These are phyloP conservation scores for Leccinum variicolor DNA, from an alignment of 768 basidiomycete species.

Conservation along the genomic window DNA sequence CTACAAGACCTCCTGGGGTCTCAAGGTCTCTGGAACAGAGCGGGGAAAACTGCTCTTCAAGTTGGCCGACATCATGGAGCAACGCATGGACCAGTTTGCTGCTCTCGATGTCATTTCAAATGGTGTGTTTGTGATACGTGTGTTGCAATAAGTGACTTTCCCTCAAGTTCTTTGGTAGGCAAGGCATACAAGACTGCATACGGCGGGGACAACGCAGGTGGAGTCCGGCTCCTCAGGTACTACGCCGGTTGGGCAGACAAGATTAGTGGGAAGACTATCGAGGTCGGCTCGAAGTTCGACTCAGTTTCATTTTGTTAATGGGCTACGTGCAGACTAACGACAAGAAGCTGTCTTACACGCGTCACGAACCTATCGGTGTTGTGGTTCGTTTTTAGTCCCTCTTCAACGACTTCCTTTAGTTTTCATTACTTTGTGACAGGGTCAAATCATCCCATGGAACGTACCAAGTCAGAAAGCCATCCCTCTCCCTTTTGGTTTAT, in stretches of 20 bases:
- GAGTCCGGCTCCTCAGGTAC: constrained; percentile 3
- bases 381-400: constrained; percentile 2
- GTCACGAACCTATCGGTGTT: constrained; percentile 11
- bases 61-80: constrained; percentile 8
- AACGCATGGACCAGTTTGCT: constrained; percentile 6
- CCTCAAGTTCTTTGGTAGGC: neutral
- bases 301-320: neutral
- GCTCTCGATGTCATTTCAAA: constrained; percentile 7
- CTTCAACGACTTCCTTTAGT: neutral
- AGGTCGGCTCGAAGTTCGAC: neutral
- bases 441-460: constrained; percentile 14
- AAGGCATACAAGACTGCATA: constrained; percentile 6
- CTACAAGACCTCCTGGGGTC: constrained; percentile 7
- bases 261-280: constrained; percentile 6
- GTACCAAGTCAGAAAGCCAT: neutral
- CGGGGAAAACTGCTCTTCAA: constrained; percentile 7
- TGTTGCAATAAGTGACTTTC: neutral
- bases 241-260: constrained; percentile 15
- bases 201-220: neutral
- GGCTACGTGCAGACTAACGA: neutral
- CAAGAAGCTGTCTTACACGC: constrained; percentile 7
- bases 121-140: neutral
- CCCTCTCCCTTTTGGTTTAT: neutral
- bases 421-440: neutral
- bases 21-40: constrained; percentile 2